Conservation (phyloP, 2,329 filamentous ascomycete genomes). For the Epichloe coenophiala region DNA sequence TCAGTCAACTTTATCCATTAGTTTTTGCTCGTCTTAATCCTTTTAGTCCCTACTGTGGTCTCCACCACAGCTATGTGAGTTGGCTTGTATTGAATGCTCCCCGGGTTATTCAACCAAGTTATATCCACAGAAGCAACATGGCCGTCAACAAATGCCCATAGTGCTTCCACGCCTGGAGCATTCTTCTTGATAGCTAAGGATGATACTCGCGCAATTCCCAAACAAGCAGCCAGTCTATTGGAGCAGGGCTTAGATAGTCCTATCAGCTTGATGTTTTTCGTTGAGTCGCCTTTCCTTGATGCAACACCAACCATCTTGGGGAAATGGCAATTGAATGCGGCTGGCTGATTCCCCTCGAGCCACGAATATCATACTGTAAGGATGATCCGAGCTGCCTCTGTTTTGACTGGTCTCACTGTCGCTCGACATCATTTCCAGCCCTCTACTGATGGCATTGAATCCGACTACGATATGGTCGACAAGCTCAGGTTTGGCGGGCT, state of each 20-base stretch:
- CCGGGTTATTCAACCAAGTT: slow-evolving; percentile 32
- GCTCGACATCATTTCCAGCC: slow-evolving; percentile 34
- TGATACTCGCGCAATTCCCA: slow-evolving; percentile 51
- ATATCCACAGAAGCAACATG: slow-evolving; percentile 38
- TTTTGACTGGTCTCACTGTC: neutral
- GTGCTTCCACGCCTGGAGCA: slow-evolving; percentile 41
- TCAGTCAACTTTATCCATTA: neutral
- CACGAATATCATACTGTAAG: slow-evolving; percentile 44
- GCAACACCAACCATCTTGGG: slow-evolving; percentile 38
- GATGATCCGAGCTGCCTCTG: slow-evolving; percentile 1
- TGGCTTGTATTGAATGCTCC: slow-evolving; percentile 13
- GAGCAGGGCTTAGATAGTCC: slow-evolving; percentile 49
- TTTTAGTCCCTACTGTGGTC: slow-evolving; percentile 21
- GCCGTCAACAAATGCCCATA: slow-evolving; percentile 42
- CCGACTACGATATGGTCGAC: slow-evolving; percentile 48
- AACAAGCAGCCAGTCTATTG: slow-evolving; percentile 37
- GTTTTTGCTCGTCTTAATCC: neutral
- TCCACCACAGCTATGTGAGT: slow-evolving; percentile 23
- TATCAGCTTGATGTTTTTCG: slow-evolving; percentile 40
- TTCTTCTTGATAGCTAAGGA: slow-evolving; percentile 44
- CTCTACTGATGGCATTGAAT: slow-evolving; percentile 47
- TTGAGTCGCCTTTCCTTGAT: slow-evolving; percentile 25
- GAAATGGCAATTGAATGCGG: slow-evolving; percentile 46
- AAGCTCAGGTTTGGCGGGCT: slow-evolving; percentile 34
- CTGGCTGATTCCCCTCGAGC: slow-evolving; percentile 42